Percentiles rank a stretch among this genome's conserved stretches.
Conservation (phyloP, 2,329 filamentous ascomycete genomes). For the Aspergillus phoenicis region DNA sequence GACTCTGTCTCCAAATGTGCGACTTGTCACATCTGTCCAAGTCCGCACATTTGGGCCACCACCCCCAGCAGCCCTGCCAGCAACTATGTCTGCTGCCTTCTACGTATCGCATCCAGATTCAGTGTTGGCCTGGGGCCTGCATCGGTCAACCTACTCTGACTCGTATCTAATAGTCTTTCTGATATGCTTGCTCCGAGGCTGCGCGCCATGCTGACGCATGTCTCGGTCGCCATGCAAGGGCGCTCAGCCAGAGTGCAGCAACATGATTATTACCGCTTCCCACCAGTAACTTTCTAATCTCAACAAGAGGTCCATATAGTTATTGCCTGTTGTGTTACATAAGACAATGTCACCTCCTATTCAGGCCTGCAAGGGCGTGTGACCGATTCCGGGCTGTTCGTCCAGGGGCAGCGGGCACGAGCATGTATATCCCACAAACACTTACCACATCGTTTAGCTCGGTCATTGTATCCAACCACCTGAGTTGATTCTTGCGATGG, state of each 20-base stretch:
- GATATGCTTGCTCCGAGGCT: background rate
- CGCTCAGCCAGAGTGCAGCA: background rate
- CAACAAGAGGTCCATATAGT: background rate
- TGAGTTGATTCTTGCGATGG: background rate
- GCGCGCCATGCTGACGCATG: background rate
- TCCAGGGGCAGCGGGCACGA: background rate
- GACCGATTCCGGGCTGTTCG: background rate
- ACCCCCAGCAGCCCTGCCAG: background rate
- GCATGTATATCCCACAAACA: background rate
- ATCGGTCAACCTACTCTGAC: background rate
- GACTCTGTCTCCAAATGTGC: background rate
- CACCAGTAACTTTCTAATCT: background rate
- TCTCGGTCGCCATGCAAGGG: background rate
- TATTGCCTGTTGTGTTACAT: slow-evolving; percentile 5
- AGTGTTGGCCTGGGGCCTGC: background rate
- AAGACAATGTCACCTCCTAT: background rate
- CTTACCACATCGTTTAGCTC: background rate
- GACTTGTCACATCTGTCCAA: background rate
- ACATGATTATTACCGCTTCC: background rate
- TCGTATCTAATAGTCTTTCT: background rate
- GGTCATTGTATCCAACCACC: background rate
- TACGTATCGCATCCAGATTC: background rate
- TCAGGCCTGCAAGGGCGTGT: slow-evolving; percentile 5
- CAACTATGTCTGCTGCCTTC: background rate
- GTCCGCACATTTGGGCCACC: background rate